Evolutionary conservation across 2,329 filamentous ascomycete species (phyloP).

Genomic region (Colletotrichum gigasporum): DNA sequence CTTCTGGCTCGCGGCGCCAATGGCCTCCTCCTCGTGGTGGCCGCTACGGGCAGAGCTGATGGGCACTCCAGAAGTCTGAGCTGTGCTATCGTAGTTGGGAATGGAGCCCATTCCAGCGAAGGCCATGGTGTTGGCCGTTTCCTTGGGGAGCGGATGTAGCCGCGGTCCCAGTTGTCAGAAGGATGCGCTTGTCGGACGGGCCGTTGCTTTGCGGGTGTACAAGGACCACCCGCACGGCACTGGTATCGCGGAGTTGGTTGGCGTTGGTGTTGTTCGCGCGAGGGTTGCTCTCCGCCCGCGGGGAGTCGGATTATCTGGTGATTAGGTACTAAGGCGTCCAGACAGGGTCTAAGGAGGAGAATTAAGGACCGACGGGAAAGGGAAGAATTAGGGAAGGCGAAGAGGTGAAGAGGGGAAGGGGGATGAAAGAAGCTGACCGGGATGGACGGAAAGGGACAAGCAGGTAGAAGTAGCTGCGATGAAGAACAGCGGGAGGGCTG

Average conservation of each 20-base stretch:
- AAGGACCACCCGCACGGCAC: conserved; percentile 7
- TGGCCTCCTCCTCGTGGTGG: conserved; percentile 39
- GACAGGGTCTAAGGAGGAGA: background rate
- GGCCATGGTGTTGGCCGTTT: conserved; percentile 53
- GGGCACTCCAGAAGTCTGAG: conserved; percentile 52
- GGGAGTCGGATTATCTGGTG: background rate
- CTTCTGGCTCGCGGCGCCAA: conserved; percentile 37
- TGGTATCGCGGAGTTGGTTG: background rate
- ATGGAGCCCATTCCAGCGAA: conserved; percentile 49
- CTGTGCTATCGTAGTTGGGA: conserved; percentile 59
- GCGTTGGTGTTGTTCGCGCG: background rate
- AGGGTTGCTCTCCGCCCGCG: background rate
- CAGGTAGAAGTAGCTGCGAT: conserved; percentile 17
- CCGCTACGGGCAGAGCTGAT: conserved; percentile 35
- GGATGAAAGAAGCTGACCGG: background rate
- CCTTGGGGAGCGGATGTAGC: background rate
- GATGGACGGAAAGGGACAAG: background rate
- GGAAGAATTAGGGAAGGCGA: background rate
- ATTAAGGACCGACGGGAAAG: conserved; percentile 21
- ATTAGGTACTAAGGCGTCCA: conserved; percentile 17
- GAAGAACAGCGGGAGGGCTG: background rate
- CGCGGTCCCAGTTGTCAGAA: background rate
- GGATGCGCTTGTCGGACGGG: conserved; percentile 6
- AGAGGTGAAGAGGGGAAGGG: background rate
- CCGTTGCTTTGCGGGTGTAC: conserved; percentile 1